Evolutionary conservation across 805 yeast species (phyloP).

Genomic region (Pichia pseudocactophila): DNA sequence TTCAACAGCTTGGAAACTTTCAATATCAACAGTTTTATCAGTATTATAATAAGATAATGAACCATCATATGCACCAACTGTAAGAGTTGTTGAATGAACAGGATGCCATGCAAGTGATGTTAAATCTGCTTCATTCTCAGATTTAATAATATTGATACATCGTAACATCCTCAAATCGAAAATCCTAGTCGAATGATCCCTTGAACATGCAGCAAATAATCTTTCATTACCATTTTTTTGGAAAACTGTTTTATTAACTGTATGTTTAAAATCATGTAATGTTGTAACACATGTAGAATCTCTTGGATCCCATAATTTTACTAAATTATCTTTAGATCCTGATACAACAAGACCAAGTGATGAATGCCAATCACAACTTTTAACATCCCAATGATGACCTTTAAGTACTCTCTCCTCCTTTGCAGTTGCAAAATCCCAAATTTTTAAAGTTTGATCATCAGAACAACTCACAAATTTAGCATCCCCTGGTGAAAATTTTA

Average conservation of each 20-base stretch:
- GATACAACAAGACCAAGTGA: slow-evolving; percentile 75
- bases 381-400: slow-evolving; percentile 99
- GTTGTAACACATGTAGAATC: slow-evolving; percentile 66
- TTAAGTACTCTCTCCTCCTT: slow-evolving; percentile 67
- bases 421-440: slow-evolving; percentile 92
- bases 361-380: slow-evolving; percentile 96
- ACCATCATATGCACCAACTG: slow-evolving; percentile 88
- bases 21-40: slow-evolving; percentile 37
- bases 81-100: slow-evolving; percentile 63
- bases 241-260: slow-evolving; percentile 77
- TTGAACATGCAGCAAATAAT: slow-evolving; percentile 73
- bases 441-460: slow-evolving; percentile 83
- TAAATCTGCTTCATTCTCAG: slow-evolving; percentile 68
- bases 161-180: slow-evolving; percentile 85
- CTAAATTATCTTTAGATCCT: slow-evolving; percentile 91
- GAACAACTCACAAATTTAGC: slow-evolving; percentile 88
- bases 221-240: slow-evolving; percentile 64
- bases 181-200: slow-evolving; percentile 81
- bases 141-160: slow-evolving; percentile 62
- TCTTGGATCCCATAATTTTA: slow-evolving; percentile 96
- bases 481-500: slow-evolving; percentile 86
- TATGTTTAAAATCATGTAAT: slow-evolving; percentile 86
- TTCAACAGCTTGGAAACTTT: not conserved
- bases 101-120: slow-evolving; percentile 93
- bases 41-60: slow-evolving; percentile 67